phyloP scores from a whole-genome alignment of 202 grass and related monocot species.

The Zizania palustris region DNA sequence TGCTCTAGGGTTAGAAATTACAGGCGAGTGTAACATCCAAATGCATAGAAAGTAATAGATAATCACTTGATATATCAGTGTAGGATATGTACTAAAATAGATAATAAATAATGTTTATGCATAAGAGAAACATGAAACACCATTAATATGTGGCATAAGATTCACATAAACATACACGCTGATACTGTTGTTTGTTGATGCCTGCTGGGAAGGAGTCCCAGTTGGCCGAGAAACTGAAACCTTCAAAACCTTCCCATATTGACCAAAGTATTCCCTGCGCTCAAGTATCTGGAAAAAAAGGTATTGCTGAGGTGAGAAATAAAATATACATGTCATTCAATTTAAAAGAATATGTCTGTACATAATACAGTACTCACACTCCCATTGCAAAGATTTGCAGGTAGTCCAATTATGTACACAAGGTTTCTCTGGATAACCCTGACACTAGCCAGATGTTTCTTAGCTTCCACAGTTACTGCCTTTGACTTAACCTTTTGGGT shows the following conservation, averaged over 20 bases:
- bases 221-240: constrained; percentile 88
- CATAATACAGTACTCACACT: constrained; percentile 57
- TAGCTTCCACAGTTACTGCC: constrained; percentile 63
- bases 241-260: constrained; percentile 95
- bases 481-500: constrained; percentile 80
- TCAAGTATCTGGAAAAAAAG: constrained; percentile 71
- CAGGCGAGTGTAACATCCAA: background rate
- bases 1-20: background rate
- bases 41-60: background rate
- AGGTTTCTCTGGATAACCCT: constrained; percentile 97
- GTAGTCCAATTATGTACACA: constrained; percentile 91
- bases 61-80: constrained; percentile 6
- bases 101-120: constrained; percentile 1
- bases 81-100: background rate
- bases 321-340: background rate
- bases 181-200: constrained; percentile 67
- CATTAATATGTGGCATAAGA: background rate
- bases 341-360: constrained; percentile 1
- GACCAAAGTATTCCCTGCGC: constrained; percentile 97
- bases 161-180: constrained; percentile 72
- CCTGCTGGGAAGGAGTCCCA: constrained; percentile 70
- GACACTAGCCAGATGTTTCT: constrained; percentile 85
- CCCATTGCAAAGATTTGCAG: constrained; percentile 82
- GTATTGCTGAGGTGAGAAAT: background rate
- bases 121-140: constrained; percentile 22